A percentile compares a stretch with the other conserved stretches of the same genome.
These are phyloP conservation scores for Colletotrichum melonis DNA, from an alignment of 2,329 filamentous ascomycete genomes.

Conservation along the genomic window DNA sequence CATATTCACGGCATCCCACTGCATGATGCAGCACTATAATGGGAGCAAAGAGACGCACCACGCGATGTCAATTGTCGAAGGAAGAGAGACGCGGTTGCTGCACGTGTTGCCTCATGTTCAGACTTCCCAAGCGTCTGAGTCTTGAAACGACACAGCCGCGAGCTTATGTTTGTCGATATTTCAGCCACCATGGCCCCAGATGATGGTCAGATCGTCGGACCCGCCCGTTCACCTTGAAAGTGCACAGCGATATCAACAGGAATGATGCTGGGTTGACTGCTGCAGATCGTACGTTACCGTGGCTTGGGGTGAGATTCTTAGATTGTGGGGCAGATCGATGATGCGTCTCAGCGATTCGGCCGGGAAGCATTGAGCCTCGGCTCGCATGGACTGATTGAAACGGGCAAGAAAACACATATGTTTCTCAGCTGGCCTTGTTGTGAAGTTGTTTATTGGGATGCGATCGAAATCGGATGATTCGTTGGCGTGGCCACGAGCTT, in stretches of 20 bases:
- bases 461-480: not conserved
- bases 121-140: not conserved
- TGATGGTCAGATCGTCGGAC: not conserved
- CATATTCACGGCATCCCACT: not conserved
- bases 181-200: not conserved
- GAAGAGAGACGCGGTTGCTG: not conserved
- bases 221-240: not conserved
- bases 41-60: not conserved
- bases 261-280: constrained; percentile 6
- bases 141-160: not conserved
- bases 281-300: constrained; percentile 24
- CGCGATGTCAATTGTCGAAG: not conserved
- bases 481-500: not conserved
- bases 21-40: not conserved
- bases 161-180: not conserved
- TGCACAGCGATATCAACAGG: not conserved
- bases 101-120: not conserved
- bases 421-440: not conserved
- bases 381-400: constrained; percentile 9
- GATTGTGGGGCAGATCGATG: constrained; percentile 27
- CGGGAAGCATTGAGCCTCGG: constrained; percentile 14
- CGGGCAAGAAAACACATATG: not conserved
- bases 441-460: not conserved
- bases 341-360: not conserved
- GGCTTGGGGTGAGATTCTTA: constrained; percentile 1